phyloP scores from a whole-genome alignment of 192 early-diverging fungal species.

The Jimgerdemannia lactiflua region DNA sequence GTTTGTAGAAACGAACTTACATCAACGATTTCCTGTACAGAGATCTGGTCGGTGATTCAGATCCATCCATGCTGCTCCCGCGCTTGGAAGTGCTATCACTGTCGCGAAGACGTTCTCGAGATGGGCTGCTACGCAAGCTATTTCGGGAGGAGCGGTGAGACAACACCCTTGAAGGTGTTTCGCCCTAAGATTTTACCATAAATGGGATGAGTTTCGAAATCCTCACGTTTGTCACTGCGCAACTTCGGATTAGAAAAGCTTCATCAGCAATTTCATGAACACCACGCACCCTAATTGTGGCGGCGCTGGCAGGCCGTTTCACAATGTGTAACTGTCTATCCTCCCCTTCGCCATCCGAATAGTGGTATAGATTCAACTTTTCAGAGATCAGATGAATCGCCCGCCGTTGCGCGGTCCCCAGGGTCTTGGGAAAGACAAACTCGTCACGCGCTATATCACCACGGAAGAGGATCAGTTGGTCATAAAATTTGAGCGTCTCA shows the following conservation, averaged over 20 bases:
- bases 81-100: conserved; percentile 20
- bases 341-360: conserved; percentile 45
- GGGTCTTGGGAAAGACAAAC: conserved; percentile 61
- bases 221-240: not conserved
- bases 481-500: conserved; percentile 67
- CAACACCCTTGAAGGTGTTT: conserved; percentile 17
- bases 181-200: conserved; percentile 30
- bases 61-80: conserved; percentile 3
- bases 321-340: conserved; percentile 44
- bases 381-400: conserved; percentile 69
- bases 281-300: conserved; percentile 14
- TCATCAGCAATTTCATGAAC: not conserved
- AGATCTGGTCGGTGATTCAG: not conserved
- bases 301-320: conserved; percentile 24
- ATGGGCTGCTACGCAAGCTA: conserved; percentile 12
- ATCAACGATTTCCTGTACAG: conserved; percentile 30
- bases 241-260: not conserved
- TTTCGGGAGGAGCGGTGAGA: conserved; percentile 37
- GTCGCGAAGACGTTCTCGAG: conserved; percentile 19
- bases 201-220: not conserved
- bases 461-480: conserved; percentile 68
- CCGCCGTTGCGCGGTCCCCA: conserved; percentile 57
- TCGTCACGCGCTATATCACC: conserved; percentile 63
- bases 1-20: conserved; percentile 15
- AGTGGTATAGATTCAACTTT: conserved; percentile 55